These are phyloP conservation scores for Cryptomeria japonica DNA, from an alignment of 75 land plant species.

Conservation along the genomic window DNA sequence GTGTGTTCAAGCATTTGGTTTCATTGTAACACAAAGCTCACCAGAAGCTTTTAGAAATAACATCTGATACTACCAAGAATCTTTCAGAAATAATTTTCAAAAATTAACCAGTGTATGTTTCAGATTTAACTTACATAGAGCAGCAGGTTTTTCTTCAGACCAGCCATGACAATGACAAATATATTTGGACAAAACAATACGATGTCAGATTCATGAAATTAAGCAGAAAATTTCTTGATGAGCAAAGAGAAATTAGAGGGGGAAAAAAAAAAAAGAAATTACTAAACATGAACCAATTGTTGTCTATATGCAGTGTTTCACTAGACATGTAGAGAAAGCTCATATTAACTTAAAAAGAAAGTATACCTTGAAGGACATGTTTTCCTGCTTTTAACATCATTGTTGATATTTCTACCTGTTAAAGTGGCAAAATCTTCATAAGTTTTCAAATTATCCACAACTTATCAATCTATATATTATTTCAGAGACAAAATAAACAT, in stretches of 20 bases:
- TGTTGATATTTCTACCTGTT: slow-evolving; percentile 75
- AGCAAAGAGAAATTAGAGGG: neutral
- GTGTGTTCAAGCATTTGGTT: too few relatives aligned
- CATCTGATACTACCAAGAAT: neutral
- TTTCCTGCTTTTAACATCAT: slow-evolving; percentile 84
- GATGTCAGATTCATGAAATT: slow-evolving; percentile 5
- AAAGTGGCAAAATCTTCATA: neutral
- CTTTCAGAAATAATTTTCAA: neutral
- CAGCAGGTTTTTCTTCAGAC: slow-evolving; percentile 92
- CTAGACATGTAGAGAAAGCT: neutral
- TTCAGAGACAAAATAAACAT: neutral
- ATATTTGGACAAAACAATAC: slow-evolving; percentile 1
- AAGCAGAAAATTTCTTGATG: neutral
- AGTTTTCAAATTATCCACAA: neutral
- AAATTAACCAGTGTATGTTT: neutral
- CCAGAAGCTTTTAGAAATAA: neutral
- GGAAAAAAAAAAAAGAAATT: slow-evolving; percentile 1
- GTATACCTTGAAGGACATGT: slow-evolving; percentile 94
- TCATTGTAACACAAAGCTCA: too few relatives aligned
- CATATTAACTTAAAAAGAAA: slow-evolving; percentile 1
- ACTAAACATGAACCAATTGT: neutral
- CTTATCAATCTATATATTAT: neutral
- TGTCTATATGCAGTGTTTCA: neutral
- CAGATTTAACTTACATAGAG: slow-evolving; percentile 61
- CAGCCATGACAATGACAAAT: slow-evolving; percentile 13